Base-by-base conservation (phyloP, 768 basidiomycete genomes). In the Leucogyrophana mollusca region DNA sequence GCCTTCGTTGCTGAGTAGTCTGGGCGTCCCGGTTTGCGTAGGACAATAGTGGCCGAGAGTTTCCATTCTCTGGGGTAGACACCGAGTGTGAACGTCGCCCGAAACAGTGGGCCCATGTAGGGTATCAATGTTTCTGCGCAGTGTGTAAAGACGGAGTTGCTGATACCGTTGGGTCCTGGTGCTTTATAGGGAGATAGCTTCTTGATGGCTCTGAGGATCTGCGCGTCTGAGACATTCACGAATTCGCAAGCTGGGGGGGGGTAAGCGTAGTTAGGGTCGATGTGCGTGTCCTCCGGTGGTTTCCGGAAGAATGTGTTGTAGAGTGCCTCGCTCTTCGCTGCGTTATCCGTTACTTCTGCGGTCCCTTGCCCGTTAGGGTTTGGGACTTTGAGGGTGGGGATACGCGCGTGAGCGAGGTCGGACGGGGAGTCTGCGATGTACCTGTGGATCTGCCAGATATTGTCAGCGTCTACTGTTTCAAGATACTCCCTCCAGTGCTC, bases 181-280 rank as follows among this genome's bases (percentile, higher is more conserved):
- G 68, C 71, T 46, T 73, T 74, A 60, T 63, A 64, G 0, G 66
- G 60, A 4, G 63, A 57, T 1, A 75, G 65, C 5, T 46, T 39
- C 0, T 24, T 10, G 0, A 71, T 62, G 0, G 60, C 58, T 0
- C 40, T 11, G 3, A 37, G n/a, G 4, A 77, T 53, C 21, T 70
- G 59, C 0, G 47, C 43, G 21, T 60, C 47, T 0, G 62, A 59
- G 30, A 59, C 50, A 0, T 45, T 35, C 13, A 10, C 1, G 39
- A 49, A 56, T 10, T 40, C 13, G 9, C 38, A 40, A 4, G 21
- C 24, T 20, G 38, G 38, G 7, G n/a, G 8, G 7, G 7, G n/a
- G 9, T 40, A 40, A 7, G 7, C n/a, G 9, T 24, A 33, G 33
- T 40, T 25, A 13, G 34, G 9, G 25, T 14, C 9, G 3, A 24